A percentile compares a stretch with the other conserved stretches of the same genome.
Conservation (phyloP, 345 rosid genomes). For the Heritiera littoralis region DNA sequence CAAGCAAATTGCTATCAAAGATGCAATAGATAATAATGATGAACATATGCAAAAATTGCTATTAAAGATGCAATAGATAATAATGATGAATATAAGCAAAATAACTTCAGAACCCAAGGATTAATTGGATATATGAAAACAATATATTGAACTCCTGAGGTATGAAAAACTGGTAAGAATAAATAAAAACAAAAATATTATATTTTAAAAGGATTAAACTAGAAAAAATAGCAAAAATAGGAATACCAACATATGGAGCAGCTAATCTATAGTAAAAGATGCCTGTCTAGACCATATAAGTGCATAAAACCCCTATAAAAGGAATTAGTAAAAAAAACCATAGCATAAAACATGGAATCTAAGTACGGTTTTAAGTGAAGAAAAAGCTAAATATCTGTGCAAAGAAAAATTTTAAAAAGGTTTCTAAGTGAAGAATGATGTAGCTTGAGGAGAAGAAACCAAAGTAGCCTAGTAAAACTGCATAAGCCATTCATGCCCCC, state of each 20-base stretch:
- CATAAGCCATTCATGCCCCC: background rate
- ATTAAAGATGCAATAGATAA: conserved; percentile 11
- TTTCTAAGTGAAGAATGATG: background rate
- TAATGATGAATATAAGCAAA: background rate
- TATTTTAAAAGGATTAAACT: background rate
- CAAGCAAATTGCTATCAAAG: conserved; percentile 17
- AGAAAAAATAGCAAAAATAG: background rate
- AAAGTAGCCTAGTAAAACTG: background rate
- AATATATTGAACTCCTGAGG: background rate
- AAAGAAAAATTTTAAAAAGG: background rate
- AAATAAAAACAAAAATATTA: background rate
- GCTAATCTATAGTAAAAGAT: background rate
- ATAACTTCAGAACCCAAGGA: background rate
- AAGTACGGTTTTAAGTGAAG: background rate
- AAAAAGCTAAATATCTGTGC: background rate
- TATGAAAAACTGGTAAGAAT: background rate
- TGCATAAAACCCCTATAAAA: background rate
- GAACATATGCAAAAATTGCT: background rate
- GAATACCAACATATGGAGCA: background rate
- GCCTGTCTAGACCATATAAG: background rate
- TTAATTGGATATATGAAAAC: background rate
- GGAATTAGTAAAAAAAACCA: background rate
- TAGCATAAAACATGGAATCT: background rate
- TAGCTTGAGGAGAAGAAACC: background rate
- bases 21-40: conserved; percentile 4